Evolutionary conservation across 2,329 filamentous ascomycete genomes (phyloP), one percentile per base, ranked within the genome.

Genomic region (Blumeria graminis): DNA sequence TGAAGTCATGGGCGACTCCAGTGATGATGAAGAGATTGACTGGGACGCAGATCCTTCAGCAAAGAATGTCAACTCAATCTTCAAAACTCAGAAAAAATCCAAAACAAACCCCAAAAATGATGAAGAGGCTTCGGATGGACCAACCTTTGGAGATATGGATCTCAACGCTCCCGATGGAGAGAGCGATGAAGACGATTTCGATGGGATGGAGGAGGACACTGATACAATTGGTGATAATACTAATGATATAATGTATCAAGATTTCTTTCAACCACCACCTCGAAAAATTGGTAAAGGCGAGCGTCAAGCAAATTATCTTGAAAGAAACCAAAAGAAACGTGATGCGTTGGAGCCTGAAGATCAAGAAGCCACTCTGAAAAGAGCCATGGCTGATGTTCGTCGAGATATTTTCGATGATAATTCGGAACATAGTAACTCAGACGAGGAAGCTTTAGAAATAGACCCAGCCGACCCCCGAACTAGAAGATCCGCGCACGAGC

Each of bases 221-320:
- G 75, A 76, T 55, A 71, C 66, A 50, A 68, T 70, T 33, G 64
- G 74, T 60, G 72, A 74, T 60, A 93, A 94, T 63, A 88, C 89
- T 54, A 94, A 94, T 66, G 83, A 89, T 60, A 74, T 95, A 64
- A 87, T 82, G 70, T 96, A 94, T 69, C 81, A 82, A 59, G 88
- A 96, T 68, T 96, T 95, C 71, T 96, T 95, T 65, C 87, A 84
- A 2, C 86, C 86, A 9, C 90, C 89, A 10, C 76, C 82, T 18
- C 80, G 77, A 62, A 93, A 92, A 68, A 73, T 71, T 59, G 74
- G 74, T 57, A 80, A 77, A 75, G 63, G 66, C 52, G 63, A 68
- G 55, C 61, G 70, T 65, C 61, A 77, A 69, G 63, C 68, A 66
- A 62, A 63, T 39, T 68, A 63, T 54, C 58, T 66, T 3, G 65